Percentiles rank a stretch among this genome's conserved stretches.
These are phyloP conservation scores for Teratosphaeriaceae sp. DNA, from an alignment of 2,329 filamentous ascomycete genomes.

Conservation along the genomic window DNA sequence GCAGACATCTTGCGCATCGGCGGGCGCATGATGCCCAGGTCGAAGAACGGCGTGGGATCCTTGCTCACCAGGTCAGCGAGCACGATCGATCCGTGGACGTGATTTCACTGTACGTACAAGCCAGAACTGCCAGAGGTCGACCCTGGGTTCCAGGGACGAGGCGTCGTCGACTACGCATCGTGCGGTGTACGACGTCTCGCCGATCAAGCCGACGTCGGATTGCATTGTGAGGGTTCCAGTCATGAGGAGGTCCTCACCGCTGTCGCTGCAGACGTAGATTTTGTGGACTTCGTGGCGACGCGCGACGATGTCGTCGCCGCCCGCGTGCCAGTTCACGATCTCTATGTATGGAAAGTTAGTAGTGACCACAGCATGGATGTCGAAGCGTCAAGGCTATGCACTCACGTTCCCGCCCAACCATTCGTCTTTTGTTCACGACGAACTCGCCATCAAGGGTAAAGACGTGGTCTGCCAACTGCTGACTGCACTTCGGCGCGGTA, in stretches of 20 bases:
- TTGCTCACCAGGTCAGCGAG: neutral
- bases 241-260: slow-evolving; percentile 8
- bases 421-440: slow-evolving; percentile 7
- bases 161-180: slow-evolving; percentile 10
- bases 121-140: slow-evolving; percentile 10
- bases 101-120: slow-evolving; percentile 2
- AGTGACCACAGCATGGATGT: neutral
- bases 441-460: slow-evolving; percentile 9
- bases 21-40: slow-evolving; percentile 8
- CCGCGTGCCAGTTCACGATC: slow-evolving; percentile 7
- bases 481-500: neutral
- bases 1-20: slow-evolving; percentile 1
- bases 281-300: slow-evolving; percentile 8
- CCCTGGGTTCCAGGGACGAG: neutral
- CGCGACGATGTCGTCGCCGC: slow-evolving; percentile 4
- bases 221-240: slow-evolving; percentile 8
- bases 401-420: slow-evolving; percentile 4
- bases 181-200: slow-evolving; percentile 6
- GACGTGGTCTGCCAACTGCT: slow-evolving; percentile 3
- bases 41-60: slow-evolving; percentile 11
- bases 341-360: slow-evolving; percentile 5
- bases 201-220: slow-evolving; percentile 7
- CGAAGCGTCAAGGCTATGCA: neutral
- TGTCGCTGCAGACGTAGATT: slow-evolving; percentile 5
- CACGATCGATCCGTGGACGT: neutral